Conservation (phyloP, 164 flowering plant genomes). For the Annona cherimola region DNA sequence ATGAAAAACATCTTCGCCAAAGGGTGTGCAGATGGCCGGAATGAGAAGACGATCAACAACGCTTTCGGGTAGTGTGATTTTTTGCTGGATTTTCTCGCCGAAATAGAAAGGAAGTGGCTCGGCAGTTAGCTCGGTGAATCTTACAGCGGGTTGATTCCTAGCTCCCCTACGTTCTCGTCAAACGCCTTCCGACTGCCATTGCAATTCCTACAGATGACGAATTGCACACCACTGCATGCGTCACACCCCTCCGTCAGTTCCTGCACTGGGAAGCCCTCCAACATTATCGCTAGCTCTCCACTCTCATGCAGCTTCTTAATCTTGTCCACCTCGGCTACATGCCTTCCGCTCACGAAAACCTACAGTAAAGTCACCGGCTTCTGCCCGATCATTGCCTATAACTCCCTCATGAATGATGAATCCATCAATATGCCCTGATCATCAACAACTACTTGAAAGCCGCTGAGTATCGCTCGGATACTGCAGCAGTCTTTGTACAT, state of each 20-base stretch:
- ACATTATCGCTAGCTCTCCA: slow-evolving; percentile 64
- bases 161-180: slow-evolving; percentile 47
- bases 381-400: slow-evolving; percentile 44
- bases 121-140: too few relatives aligned
- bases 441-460: slow-evolving; percentile 68
- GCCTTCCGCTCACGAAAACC: slow-evolving; percentile 64
- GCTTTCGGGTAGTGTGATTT: too few relatives aligned
- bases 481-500: slow-evolving; percentile 82
- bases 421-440: slow-evolving; percentile 95
- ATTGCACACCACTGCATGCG: slow-evolving; percentile 81
- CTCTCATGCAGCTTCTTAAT: slow-evolving; percentile 59
- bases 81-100: too few relatives aligned
- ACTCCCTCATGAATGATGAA: slow-evolving; percentile 50
- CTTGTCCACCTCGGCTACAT: slow-evolving; percentile 80
- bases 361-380: slow-evolving; percentile 58
- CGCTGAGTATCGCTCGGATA: slow-evolving; percentile 61
- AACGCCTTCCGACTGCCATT: slow-evolving; percentile 81
- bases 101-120: too few relatives aligned
- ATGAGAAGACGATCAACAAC: too few relatives aligned
- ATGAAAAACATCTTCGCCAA: too few relatives aligned
- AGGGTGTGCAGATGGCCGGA: too few relatives aligned
- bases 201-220: slow-evolving; percentile 70
- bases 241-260: slow-evolving; percentile 44
- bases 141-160: too few relatives aligned
- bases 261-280: slow-evolving; percentile 50